These are phyloP conservation scores for Orobanche coerulescens DNA, from an alignment of 257 asterid genomes.

Conservation along the genomic window DNA sequence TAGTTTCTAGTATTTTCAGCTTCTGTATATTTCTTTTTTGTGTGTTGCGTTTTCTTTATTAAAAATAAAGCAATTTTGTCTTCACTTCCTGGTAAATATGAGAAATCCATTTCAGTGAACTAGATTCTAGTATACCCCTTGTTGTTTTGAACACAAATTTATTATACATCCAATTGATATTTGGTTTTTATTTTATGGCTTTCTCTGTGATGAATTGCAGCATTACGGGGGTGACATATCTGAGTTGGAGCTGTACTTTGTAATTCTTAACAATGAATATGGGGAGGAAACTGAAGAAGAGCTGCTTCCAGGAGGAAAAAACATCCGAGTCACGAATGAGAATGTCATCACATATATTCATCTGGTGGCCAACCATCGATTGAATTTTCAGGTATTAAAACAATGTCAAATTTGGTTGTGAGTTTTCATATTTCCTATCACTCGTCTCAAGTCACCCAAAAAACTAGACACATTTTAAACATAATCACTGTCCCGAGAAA, in stretches of 20 bases:
- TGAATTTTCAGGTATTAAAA: constrained; percentile 73
- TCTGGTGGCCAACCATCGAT: constrained; percentile 87
- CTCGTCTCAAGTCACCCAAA: neutral
- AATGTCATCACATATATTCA: constrained; percentile 92
- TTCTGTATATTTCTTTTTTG: too few relatives aligned
- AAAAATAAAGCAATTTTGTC: neutral
- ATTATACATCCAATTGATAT: neutral
- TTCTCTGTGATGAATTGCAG: constrained; percentile 44
- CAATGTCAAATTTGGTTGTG: neutral
- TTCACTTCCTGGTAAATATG: neutral
- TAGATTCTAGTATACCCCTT: neutral
- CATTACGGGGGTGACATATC: constrained; percentile 70
- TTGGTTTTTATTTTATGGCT: constrained; percentile 12
- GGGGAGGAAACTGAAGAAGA: constrained; percentile 98
- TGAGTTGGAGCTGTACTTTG: constrained; percentile 80
- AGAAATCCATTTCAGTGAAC: constrained; percentile 3
- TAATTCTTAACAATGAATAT: constrained; percentile 78
- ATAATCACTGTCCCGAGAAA: constrained; percentile 2
- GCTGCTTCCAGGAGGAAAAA: constrained; percentile 81
- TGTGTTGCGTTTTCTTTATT: neutral
- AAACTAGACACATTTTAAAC: neutral
- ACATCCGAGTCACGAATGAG: constrained; percentile 71
- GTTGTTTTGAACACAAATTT: constrained; percentile 12
- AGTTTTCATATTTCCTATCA: neutral
- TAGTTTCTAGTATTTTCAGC: too few relatives aligned